Base-by-base conservation (phyloP, 805 yeast genomes). In the Ogataea allantospora region DNA sequence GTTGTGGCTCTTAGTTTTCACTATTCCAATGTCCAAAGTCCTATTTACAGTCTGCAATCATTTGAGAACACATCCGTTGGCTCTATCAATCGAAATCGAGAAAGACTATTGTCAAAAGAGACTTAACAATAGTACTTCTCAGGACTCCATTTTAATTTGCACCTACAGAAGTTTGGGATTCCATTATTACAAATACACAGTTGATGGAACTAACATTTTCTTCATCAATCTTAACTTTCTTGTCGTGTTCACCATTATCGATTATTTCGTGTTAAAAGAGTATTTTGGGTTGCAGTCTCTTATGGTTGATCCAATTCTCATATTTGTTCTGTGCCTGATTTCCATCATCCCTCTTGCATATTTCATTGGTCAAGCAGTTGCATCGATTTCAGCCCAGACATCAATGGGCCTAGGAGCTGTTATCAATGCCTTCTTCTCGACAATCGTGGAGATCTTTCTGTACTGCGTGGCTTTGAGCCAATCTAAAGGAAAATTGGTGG, bases 401-500 rank as follows among this genome's bases (percentile, higher is more conserved):
- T 89, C 97, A 0, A 93, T 93, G 99, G 97, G 98, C 19, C 80
- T 93, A 43, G 98, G 98, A 67, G 99, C 99, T 1, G 96, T 89
- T 0, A 88, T 93, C 52, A 93, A 93, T 60, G 99, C 99, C 0
- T 91, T 93, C 55, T 93, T 93, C 70, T 89, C 98, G 2, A 89
- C 99, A 0, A 75, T 93, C 33, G 98, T 93, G 6, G 99, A 93
- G 59, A 84, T 93, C 7, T 93, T 82, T 60, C 66, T 91, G 33
- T 93, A 93, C 60, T 83, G 95, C 62, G 95, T 91, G 14, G 98
- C 99, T 0, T 67, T 93, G 43, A 70, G 77, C 35, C 95, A 89
- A 56, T 75, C 80, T 2, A 91, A 93, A 57, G 95, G 95, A 2
- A 75, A 78, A 36, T 70, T 93, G 16, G 99, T 93, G 3, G 99